Evolutionary conservation across 2,329 filamentous ascomycete genomes (phyloP).

Genomic region (Falciphora oryzae): DNA sequence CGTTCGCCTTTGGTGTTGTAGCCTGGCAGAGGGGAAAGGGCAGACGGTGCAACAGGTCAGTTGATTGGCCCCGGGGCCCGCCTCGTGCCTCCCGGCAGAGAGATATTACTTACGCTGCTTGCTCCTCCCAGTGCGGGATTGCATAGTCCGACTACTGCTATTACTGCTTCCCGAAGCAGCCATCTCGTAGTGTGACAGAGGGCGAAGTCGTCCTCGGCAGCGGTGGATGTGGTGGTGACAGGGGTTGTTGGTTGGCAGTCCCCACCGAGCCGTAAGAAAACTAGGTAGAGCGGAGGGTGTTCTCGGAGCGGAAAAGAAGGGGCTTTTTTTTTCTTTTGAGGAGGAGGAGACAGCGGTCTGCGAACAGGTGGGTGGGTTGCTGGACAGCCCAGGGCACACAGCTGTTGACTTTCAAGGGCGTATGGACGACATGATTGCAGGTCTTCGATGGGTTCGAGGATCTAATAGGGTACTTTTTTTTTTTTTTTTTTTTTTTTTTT

Average conservation of each 20-base stretch:
- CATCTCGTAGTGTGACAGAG: conserved; percentile 11
- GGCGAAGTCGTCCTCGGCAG: not conserved
- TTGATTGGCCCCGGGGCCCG: conserved; percentile 16
- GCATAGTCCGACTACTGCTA: conserved; percentile 49
- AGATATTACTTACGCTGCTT: conserved; percentile 67
- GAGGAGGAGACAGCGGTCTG: not conserved
- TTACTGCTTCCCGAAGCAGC: conserved; percentile 11
- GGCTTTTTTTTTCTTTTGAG: conserved; percentile 5
- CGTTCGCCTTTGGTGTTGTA: conserved; percentile 91
- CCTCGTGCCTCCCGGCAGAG: conserved; percentile 12
- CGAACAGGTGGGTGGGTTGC: conserved; percentile 6
- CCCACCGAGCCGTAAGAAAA: not conserved
- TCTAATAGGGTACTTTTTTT: not conserved
- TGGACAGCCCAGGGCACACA: conserved; percentile 8
- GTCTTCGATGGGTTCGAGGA: conserved; percentile 8
- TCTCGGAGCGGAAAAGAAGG: conserved; percentile 22
- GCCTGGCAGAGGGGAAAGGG: conserved; percentile 45
- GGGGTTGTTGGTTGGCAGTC: not conserved
- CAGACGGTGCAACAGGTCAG: conserved; percentile 18
- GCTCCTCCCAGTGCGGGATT: conserved; percentile 69
- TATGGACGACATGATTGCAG: conserved; percentile 28
- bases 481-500: not conserved
- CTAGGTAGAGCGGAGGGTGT: not conserved
- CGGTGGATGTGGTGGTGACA: not conserved
- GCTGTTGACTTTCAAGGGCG: conserved; percentile 22